These are phyloP conservation scores for Cytospora chrysosperma DNA, from an alignment of 2,329 filamentous ascomycete genomes.

Conservation along the genomic window DNA sequence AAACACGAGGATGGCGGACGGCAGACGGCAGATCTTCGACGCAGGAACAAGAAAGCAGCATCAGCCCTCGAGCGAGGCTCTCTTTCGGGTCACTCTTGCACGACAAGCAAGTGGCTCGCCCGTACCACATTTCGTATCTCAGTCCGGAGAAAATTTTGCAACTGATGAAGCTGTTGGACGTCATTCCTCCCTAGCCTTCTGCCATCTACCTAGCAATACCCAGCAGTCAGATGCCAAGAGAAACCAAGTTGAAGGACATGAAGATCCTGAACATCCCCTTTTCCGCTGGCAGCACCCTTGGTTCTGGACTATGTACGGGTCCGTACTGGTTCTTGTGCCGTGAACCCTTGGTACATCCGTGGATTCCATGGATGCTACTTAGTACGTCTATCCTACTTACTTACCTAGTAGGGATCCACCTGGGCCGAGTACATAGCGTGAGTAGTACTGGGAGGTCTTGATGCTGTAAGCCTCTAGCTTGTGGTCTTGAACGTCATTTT, in stretches of 20 bases:
- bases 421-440: neutral
- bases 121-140: constrained; percentile 14
- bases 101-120: neutral
- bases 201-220: too few relatives aligned
- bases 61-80: neutral
- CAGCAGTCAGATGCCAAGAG: neutral
- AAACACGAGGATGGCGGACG: constrained; percentile 17
- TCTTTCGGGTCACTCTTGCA: neutral
- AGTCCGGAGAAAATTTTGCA: neutral
- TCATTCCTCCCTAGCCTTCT: neutral
- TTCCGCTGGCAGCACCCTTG: neutral
- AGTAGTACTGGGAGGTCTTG: too few relatives aligned
- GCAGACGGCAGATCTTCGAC: neutral
- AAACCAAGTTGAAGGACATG: neutral
- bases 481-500: neutral
- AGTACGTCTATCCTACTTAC: neutral
- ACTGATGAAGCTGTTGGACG: neutral
- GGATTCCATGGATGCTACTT: neutral
- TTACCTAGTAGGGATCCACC: too few relatives aligned
- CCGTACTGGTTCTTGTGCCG: too few relatives aligned
- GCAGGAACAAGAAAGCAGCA: neutral
- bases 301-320: neutral
- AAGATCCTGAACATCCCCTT: neutral
- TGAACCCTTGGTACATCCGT: neutral
- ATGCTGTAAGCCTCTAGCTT: neutral